phyloP scores from a whole-genome alignment of 2,329 filamentous ascomycete genomes.

The Coniochaeta pulveracea region DNA sequence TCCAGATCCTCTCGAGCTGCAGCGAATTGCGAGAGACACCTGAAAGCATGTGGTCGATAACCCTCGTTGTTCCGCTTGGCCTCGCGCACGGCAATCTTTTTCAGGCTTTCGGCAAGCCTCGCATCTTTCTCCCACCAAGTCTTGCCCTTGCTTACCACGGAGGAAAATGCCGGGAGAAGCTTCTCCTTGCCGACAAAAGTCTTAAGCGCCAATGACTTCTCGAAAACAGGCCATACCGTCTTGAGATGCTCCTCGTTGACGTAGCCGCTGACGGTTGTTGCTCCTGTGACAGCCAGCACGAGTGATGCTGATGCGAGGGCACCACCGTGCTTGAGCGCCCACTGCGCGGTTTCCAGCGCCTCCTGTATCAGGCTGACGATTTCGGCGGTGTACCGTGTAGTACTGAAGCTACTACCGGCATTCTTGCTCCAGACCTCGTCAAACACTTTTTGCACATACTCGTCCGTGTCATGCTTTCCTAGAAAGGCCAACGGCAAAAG shows the following conservation, averaged over 20 bases:
- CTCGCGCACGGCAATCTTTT: slow-evolving; percentile 74
- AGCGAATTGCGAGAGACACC: slow-evolving; percentile 62
- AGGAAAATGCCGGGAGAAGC: slow-evolving; percentile 67
- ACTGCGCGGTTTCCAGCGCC: slow-evolving; percentile 69
- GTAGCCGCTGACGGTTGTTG: slow-evolving; percentile 42
- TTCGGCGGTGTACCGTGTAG: slow-evolving; percentile 74
- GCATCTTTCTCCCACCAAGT: slow-evolving; percentile 42
- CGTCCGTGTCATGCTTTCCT: slow-evolving; percentile 73
- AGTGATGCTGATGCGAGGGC: slow-evolving; percentile 71
- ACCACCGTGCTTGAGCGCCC: slow-evolving; percentile 82
- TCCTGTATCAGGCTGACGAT: slow-evolving; percentile 58
- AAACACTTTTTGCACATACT: slow-evolving; percentile 70
- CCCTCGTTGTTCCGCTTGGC: slow-evolving; percentile 82
- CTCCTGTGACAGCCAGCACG: slow-evolving; percentile 51
- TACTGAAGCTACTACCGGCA: slow-evolving; percentile 72
- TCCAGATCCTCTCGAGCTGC: slow-evolving; percentile 56
- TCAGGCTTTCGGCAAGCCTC: slow-evolving; percentile 50
- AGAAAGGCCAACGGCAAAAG: slow-evolving; percentile 84
- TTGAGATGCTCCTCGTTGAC: slow-evolving; percentile 50
- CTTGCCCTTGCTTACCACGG: slow-evolving; percentile 58
- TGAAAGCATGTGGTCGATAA: slow-evolving; percentile 69
- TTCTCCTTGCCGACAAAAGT: slow-evolving; percentile 89
- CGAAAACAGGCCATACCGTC: slow-evolving; percentile 70
- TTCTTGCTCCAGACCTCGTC: slow-evolving; percentile 82
- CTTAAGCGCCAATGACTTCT: slow-evolving; percentile 74